These are phyloP conservation scores for Podosphaera leucotricha DNA, from an alignment of 2,329 filamentous ascomycete species.

Conservation along the genomic window DNA sequence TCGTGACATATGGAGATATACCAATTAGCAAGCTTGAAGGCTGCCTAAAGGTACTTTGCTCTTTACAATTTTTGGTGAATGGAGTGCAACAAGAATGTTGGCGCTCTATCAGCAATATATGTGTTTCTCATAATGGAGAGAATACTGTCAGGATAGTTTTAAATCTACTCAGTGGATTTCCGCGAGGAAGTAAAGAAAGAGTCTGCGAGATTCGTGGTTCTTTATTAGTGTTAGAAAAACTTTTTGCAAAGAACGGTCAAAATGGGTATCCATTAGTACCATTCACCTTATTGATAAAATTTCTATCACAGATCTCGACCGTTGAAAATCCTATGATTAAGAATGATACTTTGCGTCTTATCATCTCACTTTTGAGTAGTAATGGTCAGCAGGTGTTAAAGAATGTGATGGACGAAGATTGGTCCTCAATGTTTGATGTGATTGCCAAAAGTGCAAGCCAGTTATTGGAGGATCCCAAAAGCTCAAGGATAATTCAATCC, in stretches of 20 bases:
- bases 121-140: slow-evolving; percentile 50
- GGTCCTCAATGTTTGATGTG: slow-evolving; percentile 35
- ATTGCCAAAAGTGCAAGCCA: slow-evolving; percentile 26
- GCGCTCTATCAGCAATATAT: slow-evolving; percentile 46
- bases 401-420: slow-evolving; percentile 40
- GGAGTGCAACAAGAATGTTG: slow-evolving; percentile 39
- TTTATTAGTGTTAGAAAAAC: slow-evolving; percentile 35
- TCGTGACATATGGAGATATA: slow-evolving; percentile 50
- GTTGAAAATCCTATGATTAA: slow-evolving; percentile 15
- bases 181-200: slow-evolving; percentile 24
- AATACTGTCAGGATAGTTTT: slow-evolving; percentile 41
- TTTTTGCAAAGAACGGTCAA: slow-evolving; percentile 33
- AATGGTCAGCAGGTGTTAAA: slow-evolving; percentile 27
- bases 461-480: slow-evolving; percentile 12
- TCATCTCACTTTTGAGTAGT: slow-evolving; percentile 29
- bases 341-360: slow-evolving; percentile 15
- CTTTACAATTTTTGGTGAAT: slow-evolving; percentile 42
- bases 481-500: slow-evolving; percentile 8
- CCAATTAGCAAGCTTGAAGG: slow-evolving; percentile 36
- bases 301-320: slow-evolving; percentile 25
- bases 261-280: slow-evolving; percentile 36
- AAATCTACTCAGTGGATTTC: slow-evolving; percentile 31
- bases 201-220: slow-evolving; percentile 36
- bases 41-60: slow-evolving; percentile 48
- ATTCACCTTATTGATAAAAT: slow-evolving; percentile 33